Base-by-base conservation (phyloP, 129 eudicot genomes). In the Pittosporum tobira region DNA sequence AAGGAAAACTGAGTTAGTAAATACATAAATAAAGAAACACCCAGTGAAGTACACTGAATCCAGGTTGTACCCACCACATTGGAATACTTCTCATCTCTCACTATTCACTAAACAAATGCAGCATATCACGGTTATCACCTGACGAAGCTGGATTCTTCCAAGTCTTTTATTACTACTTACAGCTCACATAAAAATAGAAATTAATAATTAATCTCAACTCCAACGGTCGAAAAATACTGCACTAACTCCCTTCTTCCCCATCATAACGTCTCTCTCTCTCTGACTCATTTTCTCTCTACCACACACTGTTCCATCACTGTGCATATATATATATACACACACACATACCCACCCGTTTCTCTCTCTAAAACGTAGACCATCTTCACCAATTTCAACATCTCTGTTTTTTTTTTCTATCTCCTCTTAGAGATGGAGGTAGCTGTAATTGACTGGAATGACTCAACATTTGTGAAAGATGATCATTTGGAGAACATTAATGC, bases 371-470 rank as follows among this genome's bases (percentile, higher is more conserved):
- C n/a, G 7, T 23, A 29, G 23, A 44, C 19, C 45, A 23, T 45
- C 12, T 46, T 47, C 57, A 15, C 36, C 25, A 37, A 58, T 51
- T 52, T 27, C 18, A 8, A 26, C 28, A 8, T 21, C 24, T 47
- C 37, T 31, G 21, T 47, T 51, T 36, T n/a, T 21, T 57, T 30
- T 52, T 34, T 31, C 23, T 57, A 38, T 36, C 14, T 13, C 24
- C 13, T 15, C 30, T 38, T 9, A 13, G 44, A 50, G 42, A 38
- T 87, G 95, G 91, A 87, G 69, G 87, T 79, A 10, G 91, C 91
- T 0, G 60, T 66, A 16, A 82, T 87, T 46, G 95, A 87, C 53
- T 87, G 95, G 95, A 74, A 87, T 31, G 91, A 79, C 64, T 82
- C 95, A 1, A 82, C 77, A 60, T 82, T 76, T 36, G 87, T 76